A percentile compares a stretch with the other conserved stretches of the same genome.
Conservation (phyloP, 148 eudicot genomes). For the Gaultheria prostrata region DNA sequence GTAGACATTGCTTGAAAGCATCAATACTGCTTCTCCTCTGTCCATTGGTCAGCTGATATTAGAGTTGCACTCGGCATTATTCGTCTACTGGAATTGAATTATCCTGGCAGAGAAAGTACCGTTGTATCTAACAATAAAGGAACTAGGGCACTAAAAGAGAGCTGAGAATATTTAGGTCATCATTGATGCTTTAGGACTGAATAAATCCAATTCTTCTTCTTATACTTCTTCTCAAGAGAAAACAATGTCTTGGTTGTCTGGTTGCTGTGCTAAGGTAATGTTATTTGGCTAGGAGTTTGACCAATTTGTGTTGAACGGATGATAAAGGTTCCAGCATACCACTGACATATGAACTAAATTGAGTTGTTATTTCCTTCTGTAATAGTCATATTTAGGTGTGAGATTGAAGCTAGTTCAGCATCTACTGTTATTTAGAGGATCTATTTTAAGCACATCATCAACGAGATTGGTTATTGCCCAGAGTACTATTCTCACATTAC, state of each 20-base stretch:
- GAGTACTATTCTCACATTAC: background rate
- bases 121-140: background rate
- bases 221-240: background rate
- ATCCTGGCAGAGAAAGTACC: background rate
- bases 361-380: slow-evolving; percentile 5
- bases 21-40: background rate
- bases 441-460: background rate
- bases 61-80: background rate
- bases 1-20: background rate
- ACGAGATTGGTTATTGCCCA: background rate
- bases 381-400: background rate
- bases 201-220: background rate
- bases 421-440: background rate
- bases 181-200: background rate
- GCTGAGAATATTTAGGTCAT: background rate
- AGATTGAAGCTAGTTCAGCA: background rate
- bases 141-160: background rate
- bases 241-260: background rate
- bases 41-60: background rate
- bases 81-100: background rate
- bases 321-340: background rate
- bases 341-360: background rate
- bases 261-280: background rate
- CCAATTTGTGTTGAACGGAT: background rate
- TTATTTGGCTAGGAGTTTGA: background rate